Percentiles rank a stretch among this genome's conserved stretches.
phyloP scores from a whole-genome alignment of 768 basidiomycete genomes.

The Rhodotorula toruloides region DNA sequence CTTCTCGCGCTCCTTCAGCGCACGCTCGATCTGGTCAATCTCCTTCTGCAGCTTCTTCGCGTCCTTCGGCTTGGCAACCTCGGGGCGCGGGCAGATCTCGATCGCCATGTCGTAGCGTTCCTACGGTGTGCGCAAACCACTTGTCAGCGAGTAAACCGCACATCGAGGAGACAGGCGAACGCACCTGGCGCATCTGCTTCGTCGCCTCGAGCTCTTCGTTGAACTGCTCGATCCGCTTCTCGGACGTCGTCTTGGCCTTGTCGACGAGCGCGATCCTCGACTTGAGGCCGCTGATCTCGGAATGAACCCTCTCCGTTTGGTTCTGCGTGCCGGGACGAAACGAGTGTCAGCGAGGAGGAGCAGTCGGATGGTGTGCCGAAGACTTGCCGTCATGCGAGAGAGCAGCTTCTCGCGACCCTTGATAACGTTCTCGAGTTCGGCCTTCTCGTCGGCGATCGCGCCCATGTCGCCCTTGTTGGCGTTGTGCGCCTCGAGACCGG shows the following conservation, averaged over 20 bases:
- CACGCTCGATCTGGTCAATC: constrained; percentile 60
- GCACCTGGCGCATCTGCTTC: constrained; percentile 61
- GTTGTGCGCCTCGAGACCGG: constrained; percentile 44
- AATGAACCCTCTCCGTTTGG: not conserved
- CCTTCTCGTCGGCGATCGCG: constrained; percentile 51
- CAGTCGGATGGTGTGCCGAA: too few relatives aligned
- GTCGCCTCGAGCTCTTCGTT: constrained; percentile 51
- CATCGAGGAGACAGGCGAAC: constrained; percentile 32
- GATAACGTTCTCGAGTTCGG: constrained; percentile 54
- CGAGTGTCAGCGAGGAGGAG: too few relatives aligned
- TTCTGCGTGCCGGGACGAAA: not conserved
- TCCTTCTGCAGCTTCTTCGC: constrained; percentile 52
- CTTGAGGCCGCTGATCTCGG: too few relatives aligned
- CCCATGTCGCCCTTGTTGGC: constrained; percentile 48
- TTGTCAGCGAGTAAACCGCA: not conserved
- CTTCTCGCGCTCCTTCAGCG: constrained; percentile 62
- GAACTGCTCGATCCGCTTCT: constrained; percentile 14
- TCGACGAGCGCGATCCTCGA: not conserved
- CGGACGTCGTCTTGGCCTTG: constrained; percentile 1
- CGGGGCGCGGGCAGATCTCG: constrained; percentile 55
- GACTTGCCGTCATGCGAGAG: not conserved
- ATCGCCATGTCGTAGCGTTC: constrained; percentile 63
- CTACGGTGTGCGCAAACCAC: constrained; percentile 44
- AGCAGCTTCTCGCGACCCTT: constrained; percentile 48
- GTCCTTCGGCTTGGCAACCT: constrained; percentile 45